Conservation (phyloP, 2,329 filamentous ascomycete species). For the Geosmithia putterillii region DNA sequence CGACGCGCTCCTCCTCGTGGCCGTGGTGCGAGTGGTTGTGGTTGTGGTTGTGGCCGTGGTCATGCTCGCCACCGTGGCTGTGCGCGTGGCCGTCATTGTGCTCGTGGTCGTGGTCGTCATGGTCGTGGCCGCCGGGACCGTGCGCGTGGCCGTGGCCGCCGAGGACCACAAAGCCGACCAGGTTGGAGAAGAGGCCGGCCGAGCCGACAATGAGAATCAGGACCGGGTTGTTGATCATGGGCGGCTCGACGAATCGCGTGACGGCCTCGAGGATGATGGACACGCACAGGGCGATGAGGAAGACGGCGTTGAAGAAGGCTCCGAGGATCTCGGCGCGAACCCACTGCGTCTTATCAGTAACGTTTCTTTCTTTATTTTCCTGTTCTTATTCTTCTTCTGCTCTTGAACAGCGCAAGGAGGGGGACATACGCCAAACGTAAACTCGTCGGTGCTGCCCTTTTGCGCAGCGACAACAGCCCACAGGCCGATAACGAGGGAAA, state of each 20-base stretch:
- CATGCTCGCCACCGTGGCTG: conserved; percentile 15
- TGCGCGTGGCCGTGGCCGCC: conserved; percentile 87
- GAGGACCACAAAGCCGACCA: conserved; percentile 79
- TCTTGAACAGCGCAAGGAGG: not conserved
- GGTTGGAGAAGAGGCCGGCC: conserved; percentile 75
- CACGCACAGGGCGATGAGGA: conserved; percentile 89
- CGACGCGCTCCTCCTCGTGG: conserved; percentile 47
- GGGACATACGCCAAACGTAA: conserved; percentile 75
- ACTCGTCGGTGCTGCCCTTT: conserved; percentile 76
- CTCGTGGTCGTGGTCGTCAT: conserved; percentile 32
- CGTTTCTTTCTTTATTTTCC: not conserved
- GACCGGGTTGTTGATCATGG: conserved; percentile 72
- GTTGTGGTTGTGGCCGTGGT: conserved; percentile 14
- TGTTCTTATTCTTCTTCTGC: not conserved
- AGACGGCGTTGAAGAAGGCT: conserved; percentile 93
- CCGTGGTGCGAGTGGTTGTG: conserved; percentile 23
- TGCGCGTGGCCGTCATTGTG: conserved; percentile 26
- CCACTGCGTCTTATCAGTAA: conserved; percentile 48
- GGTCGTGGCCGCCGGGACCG: conserved; percentile 39
- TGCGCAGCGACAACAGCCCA: conserved; percentile 91
- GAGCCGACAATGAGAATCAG: conserved; percentile 85
- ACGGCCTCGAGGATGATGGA: conserved; percentile 95
- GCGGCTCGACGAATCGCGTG: conserved; percentile 82
- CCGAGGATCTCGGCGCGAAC: conserved; percentile 94
- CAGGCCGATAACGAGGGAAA: conserved; percentile 81